These are phyloP conservation scores for Globisporangium irregulare DNA, from an alignment of 352 stramenopile species.

Conservation along the genomic window DNA sequence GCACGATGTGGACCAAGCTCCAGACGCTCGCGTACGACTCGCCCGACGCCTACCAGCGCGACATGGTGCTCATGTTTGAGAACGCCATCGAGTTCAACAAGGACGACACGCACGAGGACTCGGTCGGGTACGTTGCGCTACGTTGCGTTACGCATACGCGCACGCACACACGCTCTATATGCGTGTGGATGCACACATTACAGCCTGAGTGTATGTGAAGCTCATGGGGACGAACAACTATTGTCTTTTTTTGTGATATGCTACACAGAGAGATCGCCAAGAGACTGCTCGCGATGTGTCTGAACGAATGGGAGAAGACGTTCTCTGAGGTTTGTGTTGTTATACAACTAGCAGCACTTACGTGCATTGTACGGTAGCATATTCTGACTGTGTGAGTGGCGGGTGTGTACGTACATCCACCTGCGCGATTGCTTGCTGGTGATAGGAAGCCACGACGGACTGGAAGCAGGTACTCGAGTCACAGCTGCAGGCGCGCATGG, in stretches of 20 bases:
- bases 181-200: not conserved
- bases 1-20: conserved; percentile 90
- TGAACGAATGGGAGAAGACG: conserved; percentile 48
- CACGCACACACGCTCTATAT: not conserved
- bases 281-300: conserved; percentile 40
- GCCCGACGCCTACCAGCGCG: conserved; percentile 52
- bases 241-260: not conserved
- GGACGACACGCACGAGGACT: conserved; percentile 69
- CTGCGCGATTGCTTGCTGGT: not conserved
- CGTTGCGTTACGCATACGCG: not conserved
- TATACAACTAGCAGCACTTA: not conserved
- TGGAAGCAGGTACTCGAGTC: conserved; percentile 56
- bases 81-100: conserved; percentile 88
- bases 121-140: conserved; percentile 50
- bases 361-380: not conserved
- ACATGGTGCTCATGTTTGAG: conserved; percentile 83
- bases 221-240: not conserved
- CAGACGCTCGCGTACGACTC: conserved; percentile 44
- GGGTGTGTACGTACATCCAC: not conserved
- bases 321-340: conserved; percentile 43
- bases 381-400: not conserved
- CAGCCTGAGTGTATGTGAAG: too few species aligned
- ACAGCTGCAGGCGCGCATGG: conserved; percentile 47
- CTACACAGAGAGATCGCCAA: conserved; percentile 57
- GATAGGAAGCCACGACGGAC: conserved; percentile 53